Conservation (phyloP, 2,329 filamentous ascomycete species). For the Penicillium sp. region DNA sequence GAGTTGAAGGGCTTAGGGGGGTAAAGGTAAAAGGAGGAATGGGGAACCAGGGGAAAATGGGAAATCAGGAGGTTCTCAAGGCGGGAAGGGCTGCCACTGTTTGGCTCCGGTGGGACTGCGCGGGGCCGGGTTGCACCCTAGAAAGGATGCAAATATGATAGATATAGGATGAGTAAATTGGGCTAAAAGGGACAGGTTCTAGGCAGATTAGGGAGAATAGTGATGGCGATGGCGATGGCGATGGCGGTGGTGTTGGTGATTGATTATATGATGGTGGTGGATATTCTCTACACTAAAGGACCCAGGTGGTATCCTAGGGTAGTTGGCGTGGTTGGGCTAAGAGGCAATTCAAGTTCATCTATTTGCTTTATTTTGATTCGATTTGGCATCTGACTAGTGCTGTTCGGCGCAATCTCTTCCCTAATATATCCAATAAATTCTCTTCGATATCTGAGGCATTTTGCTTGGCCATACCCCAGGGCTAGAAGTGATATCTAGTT, state of each 20-base stretch:
- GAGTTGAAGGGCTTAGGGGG: too few species aligned
- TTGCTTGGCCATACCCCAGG: too few species aligned
- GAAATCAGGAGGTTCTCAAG: constrained; percentile 2
- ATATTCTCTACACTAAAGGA: background rate
- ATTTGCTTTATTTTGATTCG: background rate
- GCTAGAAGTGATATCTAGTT: too few species aligned
- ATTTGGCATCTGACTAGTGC: background rate
- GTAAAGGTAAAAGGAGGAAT: constrained; percentile 16
- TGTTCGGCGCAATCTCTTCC: background rate
- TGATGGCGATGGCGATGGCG: background rate
- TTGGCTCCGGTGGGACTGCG: background rate
- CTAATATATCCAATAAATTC: too few species aligned
- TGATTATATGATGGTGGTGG: background rate
- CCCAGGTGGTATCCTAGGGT: background rate
- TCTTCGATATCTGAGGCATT: too few species aligned
- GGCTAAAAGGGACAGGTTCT: too few species aligned
- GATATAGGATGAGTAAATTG: too few species aligned
- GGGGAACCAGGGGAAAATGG: constrained; percentile 16
- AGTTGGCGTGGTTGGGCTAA: background rate
- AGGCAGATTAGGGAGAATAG: background rate
- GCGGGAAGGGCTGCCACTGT: constrained; percentile 1
- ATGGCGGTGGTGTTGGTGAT: background rate
- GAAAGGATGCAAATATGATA: background rate
- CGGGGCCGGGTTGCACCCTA: background rate
- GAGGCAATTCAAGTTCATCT: background rate